Base-by-base conservation (phyloP, 768 basidiomycete species). In the Russula sp. region DNA sequence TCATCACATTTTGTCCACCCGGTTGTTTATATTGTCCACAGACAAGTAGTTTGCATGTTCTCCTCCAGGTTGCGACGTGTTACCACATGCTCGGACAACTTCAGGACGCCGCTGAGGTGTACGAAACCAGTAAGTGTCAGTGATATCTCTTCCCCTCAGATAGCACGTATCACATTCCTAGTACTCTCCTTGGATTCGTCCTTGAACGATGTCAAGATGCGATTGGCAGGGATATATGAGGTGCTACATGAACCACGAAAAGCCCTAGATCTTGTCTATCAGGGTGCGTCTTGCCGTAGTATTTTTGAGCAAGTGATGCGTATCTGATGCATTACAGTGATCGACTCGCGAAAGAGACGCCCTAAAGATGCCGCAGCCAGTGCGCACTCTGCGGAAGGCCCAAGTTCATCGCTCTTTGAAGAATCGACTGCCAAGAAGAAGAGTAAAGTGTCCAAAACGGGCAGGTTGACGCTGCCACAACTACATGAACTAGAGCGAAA, bases 181-280 rank as follows among this genome's bases (percentile, higher is more conserved):
- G 94, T 95, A 35, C 78, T 88, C 18, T 77, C 80, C 4, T 83
- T 83, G 1, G 89, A 94, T 71, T 87, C 91, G 0, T 79, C 80
- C 0, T 82, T 91, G 67, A 84, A 85, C 68, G 90, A 94, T 34
- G 88, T 87, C 32, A 94, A 93, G 73, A 86, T 95, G 82, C 89
- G 91, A 65, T 80, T 98, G 0, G 96, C 95, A 0, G 91, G 91
- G 66, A 84, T 94, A 14, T 91, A 93, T 66, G 96, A 99, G 73
- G 85, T 91, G 11, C 75, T 88, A 66, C 85, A 88, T 49, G 84
- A 94, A 66, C 85, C 89, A 1, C 78, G 85, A 16, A 88, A 88
- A 70, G 96, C 96, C 0, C 78, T 97, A 0, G 86, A 89, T 7
- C 75, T 97, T 0, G 88, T 95, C 14, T 87, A 87, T 56, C 82